Evolutionary conservation across 257 asterid species (phyloP).

Genomic region (Solanum piurae): DNA sequence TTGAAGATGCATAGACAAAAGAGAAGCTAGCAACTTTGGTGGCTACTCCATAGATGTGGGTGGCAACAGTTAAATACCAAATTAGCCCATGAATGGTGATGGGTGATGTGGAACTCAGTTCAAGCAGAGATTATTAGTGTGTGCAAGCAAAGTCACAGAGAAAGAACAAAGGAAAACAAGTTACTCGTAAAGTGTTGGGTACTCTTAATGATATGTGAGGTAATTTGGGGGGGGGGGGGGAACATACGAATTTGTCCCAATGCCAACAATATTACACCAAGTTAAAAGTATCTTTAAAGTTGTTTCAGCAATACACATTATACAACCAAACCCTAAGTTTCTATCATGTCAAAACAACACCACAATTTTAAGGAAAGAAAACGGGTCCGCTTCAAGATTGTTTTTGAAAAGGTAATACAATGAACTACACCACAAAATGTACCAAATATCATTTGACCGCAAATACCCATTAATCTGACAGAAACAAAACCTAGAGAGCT

Average conservation of each 20-base stretch:
- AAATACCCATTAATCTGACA: neutral
- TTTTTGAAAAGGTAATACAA: neutral
- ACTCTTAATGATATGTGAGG: neutral
- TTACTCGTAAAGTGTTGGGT: neutral
- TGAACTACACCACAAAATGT: neutral
- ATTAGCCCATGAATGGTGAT: neutral
- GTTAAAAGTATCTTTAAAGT: neutral
- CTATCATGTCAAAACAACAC: neutral
- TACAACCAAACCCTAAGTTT: neutral
- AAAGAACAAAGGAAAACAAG: neutral
- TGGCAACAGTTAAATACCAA: neutral
- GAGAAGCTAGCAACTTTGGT: neutral
- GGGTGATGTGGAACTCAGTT: neutral
- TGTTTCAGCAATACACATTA: neutral
- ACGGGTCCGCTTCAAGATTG: neutral
- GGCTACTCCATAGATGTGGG: neutral
- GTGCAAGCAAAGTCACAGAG: neutral
- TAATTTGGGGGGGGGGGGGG: neutral
- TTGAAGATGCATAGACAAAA: neutral
- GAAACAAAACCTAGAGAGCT: neutral
- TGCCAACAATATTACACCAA: neutral
- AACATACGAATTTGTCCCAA: neutral
- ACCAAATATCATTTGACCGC: neutral
- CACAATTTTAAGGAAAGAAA: neutral
- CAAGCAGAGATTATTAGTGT: neutral